Conservation (phyloP, 441 rosid genomes). For the Melastoma candidum region DNA sequence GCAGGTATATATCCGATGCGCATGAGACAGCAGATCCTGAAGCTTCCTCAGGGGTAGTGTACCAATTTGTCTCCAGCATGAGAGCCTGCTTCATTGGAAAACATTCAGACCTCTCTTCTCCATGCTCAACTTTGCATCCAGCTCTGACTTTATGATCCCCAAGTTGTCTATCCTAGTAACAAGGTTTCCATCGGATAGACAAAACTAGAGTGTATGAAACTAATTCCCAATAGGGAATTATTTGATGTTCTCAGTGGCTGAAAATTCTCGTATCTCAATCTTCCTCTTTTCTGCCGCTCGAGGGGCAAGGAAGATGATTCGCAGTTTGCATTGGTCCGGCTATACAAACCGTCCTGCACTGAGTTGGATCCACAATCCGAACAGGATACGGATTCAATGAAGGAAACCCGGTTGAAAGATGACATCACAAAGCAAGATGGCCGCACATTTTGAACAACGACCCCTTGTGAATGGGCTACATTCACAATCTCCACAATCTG, state of each 20-base stretch:
- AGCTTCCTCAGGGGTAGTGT: constrained; percentile 80
- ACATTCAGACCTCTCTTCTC: constrained; percentile 52
- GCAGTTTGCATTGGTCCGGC: constrained; percentile 36
- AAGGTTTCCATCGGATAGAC: constrained; percentile 6
- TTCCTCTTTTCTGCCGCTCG: constrained; percentile 26
- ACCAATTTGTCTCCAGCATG: constrained; percentile 82
- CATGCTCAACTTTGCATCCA: constrained; percentile 26
- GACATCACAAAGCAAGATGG: constrained; percentile 17
- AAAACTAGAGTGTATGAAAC: constrained; percentile 42
- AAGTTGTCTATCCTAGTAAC: constrained; percentile 22
- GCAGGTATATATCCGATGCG: constrained; percentile 77
- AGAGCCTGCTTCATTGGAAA: constrained; percentile 87
- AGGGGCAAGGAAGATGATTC: constrained; percentile 31
- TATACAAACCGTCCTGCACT: constrained; percentile 49
- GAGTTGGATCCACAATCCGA: constrained; percentile 95
- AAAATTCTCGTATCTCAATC: constrained; percentile 30
- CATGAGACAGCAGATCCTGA: constrained; percentile 50
- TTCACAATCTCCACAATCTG: constrained; percentile 17
- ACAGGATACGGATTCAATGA: constrained; percentile 90
- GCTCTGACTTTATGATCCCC: constrained; percentile 34
- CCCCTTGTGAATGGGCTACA: constrained; percentile 13
- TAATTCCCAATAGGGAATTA: constrained; percentile 43
- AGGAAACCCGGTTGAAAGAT: constrained; percentile 35
- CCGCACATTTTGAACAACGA: constrained; percentile 15
- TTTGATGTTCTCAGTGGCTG: constrained; percentile 20